These are phyloP conservation scores for Crataegus laevigata DNA, from an alignment of 306 rosid species.

Conservation along the genomic window DNA sequence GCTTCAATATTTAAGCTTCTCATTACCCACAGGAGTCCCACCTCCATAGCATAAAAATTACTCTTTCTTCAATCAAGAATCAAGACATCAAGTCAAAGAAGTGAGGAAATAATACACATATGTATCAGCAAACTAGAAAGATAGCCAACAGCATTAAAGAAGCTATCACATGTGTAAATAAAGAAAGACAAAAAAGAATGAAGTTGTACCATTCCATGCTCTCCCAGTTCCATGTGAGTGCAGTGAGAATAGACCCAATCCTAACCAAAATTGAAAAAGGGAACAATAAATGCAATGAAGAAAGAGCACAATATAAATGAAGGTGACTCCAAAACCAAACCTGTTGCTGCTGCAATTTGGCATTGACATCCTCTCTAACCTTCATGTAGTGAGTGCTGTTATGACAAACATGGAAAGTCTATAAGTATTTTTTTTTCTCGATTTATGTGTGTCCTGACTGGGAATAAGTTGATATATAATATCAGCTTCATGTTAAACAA, in stretches of 20 bases:
- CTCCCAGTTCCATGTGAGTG: constrained; percentile 28
- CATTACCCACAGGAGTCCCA: too few relatives aligned
- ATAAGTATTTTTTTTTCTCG: not conserved
- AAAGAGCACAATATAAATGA: not conserved
- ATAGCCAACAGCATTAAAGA: not conserved
- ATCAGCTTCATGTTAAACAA: constrained; percentile 4
- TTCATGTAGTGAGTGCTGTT: constrained; percentile 52
- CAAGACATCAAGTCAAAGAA: not conserved
- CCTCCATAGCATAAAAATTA: not conserved
- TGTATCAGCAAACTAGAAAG: not conserved
- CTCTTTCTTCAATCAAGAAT: not conserved
- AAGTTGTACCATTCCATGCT: constrained; percentile 38
- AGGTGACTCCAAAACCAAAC: constrained; percentile 33
- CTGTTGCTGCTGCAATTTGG: constrained; percentile 56
- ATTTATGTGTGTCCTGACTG: not conserved
- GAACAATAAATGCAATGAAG: not conserved
- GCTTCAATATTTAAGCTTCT: too few relatives aligned
- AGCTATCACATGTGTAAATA: not conserved
- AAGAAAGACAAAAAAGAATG: not conserved
- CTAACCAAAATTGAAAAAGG: constrained; percentile 37
- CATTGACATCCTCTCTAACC: constrained; percentile 38
- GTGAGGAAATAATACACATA: not conserved
- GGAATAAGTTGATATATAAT: not conserved
- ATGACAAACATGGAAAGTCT: constrained; percentile 24
- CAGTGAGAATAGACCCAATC: constrained; percentile 42